Base-by-base conservation (phyloP, 768 basidiomycete genomes). In the Mrakia hoshinonis region DNA sequence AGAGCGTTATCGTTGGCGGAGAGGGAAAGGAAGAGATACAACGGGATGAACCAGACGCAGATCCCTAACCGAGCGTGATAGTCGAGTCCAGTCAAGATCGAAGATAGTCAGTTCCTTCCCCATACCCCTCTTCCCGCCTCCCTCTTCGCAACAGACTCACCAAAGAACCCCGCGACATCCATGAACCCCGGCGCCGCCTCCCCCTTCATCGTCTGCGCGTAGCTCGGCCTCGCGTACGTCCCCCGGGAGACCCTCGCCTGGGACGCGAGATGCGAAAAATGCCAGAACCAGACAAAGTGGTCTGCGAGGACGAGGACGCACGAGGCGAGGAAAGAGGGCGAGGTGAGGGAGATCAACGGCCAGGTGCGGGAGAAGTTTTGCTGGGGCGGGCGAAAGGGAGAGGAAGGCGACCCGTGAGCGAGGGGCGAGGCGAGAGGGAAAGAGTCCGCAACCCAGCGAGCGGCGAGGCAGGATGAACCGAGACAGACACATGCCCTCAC, bases 1-100 rank as follows among this genome's bases (percentile, higher is more conserved):
- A 98, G 84, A 2, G 94, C 91, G 76, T 98, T 92, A 78, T 99
- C 96, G 74, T 97, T 98, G 20, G 96, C 95, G 73, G 91, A 94
- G 66, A 99, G 82, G 77, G 92, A 95, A 70, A 99, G 82, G 83
- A 99, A 99, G 39, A 99, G 81, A 81, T 95, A 99, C 38, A 99
- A 80, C 3, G 96, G 96, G 10, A 89, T 80, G 70, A 82, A 77
- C 81, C 81, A 82, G 1, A 83, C 81, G 76, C 82, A 83, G 49
- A 83, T 77, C 1, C 79, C 70, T 72, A 51, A 34, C 22, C n/a
- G 31, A n/a, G 22, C 22, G 62, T 43, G 43, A 43, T n/a, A n/a
- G n/a, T n/a, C n/a, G n/a, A n/a, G n/a, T n/a, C n/a, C n/a, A n/a
- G n/a, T n/a, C n/a, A n/a, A n/a, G n/a, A n/a, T n/a, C n/a, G n/a